Evolutionary conservation across 1,284 basidiomycete genomes (phyloP), one percentile per base, ranked within the genome.

Genomic region (Chondrostereum purpureum): DNA sequence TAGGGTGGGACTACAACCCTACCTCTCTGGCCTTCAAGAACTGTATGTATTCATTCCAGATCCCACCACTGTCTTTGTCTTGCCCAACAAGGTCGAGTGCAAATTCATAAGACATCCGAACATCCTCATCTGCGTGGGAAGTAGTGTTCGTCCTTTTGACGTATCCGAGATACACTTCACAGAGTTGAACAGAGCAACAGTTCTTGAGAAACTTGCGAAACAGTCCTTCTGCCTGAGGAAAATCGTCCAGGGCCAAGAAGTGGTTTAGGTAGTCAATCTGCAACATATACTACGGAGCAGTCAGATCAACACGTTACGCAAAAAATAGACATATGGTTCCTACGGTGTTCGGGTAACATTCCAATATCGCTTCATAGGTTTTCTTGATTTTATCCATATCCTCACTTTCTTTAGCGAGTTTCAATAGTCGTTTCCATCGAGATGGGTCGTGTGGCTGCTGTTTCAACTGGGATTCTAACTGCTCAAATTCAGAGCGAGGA

Each of bases 71-170:
- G 54, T 90, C 77, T 57, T 83, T 78, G 69, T 92, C 80, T 67
- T 92, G 84, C 12, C 94, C 94, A 40, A 97, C 83, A 57, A 92
- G 88, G 50, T 81, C 83, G 44, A 98, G 71, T 0, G 92, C 93
- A 58, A 92, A 97, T 58, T 99, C 94, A 64, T 94, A 99, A 4
- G 93, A 91, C 54, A 90, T 86, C 34, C 83, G 81, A 47, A 99
- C 82, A 12, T 78, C 79, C 39, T 88, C 78, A 56, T 87, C 73
- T 53, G 83, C 77, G 49, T 72, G 66, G 4, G 69, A 71, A 33
- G 76, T 77, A 6, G 68, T 64, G 45, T 80, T 79, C 39, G 77
- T 62, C 47, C 75, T 78, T 57, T 77, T 80, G 55, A 92, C 85
- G 60, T 89, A 92, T 39, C 75, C 81, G 55, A 92, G 69, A 61